These are phyloP conservation scores for Coemansia furcata DNA, from an alignment of 192 early-diverging fungal species.

Conservation along the genomic window DNA sequence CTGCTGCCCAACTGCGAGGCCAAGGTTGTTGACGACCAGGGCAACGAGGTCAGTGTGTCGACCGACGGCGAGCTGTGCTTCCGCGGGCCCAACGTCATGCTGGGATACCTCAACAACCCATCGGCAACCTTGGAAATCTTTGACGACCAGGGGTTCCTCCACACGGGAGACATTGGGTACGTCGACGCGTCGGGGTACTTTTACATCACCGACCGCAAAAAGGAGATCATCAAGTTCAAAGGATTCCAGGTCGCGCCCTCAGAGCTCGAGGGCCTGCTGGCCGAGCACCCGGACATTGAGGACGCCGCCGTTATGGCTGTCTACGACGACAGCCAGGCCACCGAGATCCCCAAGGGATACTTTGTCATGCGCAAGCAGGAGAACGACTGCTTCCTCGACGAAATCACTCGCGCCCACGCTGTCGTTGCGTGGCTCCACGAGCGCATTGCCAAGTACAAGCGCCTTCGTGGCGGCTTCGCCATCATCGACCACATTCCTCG, in stretches of 20 bases:
- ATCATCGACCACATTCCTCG: constrained; percentile 75
- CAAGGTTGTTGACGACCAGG: constrained; percentile 73
- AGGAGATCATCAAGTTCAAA: constrained; percentile 92
- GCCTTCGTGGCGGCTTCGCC: constrained; percentile 72
- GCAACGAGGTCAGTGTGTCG: constrained; percentile 54
- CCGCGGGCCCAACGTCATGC: constrained; percentile 85
- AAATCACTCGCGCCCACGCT: constrained; percentile 48
- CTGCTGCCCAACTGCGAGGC: constrained; percentile 72
- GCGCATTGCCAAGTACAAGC: constrained; percentile 71
- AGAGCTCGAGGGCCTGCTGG: constrained; percentile 76
- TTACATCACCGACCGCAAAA: constrained; percentile 72
- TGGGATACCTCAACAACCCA: constrained; percentile 79
- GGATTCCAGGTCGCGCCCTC: constrained; percentile 78
- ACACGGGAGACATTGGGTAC: constrained; percentile 79
- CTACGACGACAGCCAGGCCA: constrained; percentile 61
- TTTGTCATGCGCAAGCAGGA: constrained; percentile 58
- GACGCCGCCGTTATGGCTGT: constrained; percentile 71
- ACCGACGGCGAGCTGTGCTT: constrained; percentile 90
- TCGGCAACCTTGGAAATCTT: constrained; percentile 71
- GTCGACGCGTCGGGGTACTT: constrained; percentile 65
- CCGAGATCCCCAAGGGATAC: constrained; percentile 77
- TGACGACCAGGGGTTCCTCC: constrained; percentile 72
- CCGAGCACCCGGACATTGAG: constrained; percentile 66
- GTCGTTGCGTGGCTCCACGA: constrained; percentile 59
- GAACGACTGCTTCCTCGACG: constrained; percentile 28